phyloP scores from a whole-genome alignment of 371 early-diverging fungal genomes.

The Nematocida displodere region DNA sequence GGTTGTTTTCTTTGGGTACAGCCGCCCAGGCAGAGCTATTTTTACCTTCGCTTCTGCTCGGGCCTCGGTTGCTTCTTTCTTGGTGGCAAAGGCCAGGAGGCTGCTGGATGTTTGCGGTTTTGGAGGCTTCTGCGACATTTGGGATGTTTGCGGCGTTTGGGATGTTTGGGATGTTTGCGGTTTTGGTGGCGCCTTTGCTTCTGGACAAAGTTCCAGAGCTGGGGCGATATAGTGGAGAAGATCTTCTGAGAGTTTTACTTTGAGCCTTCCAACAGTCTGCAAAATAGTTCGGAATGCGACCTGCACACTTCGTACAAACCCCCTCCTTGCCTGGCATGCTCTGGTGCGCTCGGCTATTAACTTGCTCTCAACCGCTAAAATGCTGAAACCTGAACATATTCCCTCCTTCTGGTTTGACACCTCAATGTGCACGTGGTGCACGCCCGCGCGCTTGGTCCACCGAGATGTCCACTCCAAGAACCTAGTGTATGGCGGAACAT shows the following conservation, averaged over 20 bases:
- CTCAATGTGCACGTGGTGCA: background rate
- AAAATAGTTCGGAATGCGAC: background rate
- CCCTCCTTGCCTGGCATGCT: background rate
- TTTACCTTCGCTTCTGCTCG: background rate
- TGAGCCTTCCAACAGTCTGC: background rate
- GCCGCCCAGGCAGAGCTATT: background rate
- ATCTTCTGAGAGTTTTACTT: conserved; percentile 10
- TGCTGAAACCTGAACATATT: too few relatives aligned
- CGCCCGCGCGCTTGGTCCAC: background rate
- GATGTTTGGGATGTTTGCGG: too few relatives aligned
- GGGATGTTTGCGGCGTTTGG: too few relatives aligned
- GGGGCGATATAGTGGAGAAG: background rate
- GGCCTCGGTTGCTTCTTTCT: background rate
- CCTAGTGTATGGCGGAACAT: background rate
- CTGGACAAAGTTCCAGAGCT: background rate
- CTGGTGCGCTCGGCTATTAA: background rate
- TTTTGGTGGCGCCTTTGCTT: background rate
- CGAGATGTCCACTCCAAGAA: conserved; percentile 6
- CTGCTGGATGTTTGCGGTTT: background rate
- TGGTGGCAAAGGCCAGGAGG: conserved; percentile 2
- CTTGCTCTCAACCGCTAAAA: conserved; percentile 12
- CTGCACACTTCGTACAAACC: background rate
- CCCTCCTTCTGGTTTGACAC: background rate
- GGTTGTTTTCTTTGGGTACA: conserved; percentile 9
- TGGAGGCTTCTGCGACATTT: too few relatives aligned